A percentile compares a stretch with the other conserved stretches of the same genome.
phyloP scores from a whole-genome alignment of 1,284 basidiomycete species.

The Sporisorium graminicola region DNA sequence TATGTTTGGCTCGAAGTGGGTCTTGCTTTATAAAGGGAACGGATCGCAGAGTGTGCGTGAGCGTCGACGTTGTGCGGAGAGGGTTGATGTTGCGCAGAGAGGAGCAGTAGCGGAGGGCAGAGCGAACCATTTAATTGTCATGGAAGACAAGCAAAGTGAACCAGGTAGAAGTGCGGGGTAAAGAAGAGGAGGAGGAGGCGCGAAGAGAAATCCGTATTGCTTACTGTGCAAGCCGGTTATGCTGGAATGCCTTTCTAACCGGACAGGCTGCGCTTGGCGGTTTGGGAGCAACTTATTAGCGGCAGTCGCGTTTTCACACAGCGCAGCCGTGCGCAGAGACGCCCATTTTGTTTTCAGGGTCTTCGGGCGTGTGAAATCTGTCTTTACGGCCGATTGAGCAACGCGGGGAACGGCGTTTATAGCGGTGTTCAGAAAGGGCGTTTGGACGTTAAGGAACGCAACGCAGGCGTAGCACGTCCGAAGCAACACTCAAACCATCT shows the following conservation, averaged over 20 bases:
- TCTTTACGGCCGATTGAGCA: neutral
- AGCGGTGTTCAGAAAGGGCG: neutral
- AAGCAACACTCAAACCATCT: no score
- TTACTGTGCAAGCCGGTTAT: no score
- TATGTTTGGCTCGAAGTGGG: neutral
- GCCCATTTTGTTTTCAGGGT: no score
- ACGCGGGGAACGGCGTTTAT: conserved; percentile 12
- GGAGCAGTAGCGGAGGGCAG: neutral
- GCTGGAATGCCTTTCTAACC: conserved; percentile 2
- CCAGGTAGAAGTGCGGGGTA: no score
- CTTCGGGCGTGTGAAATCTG: neutral
- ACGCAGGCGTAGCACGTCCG: no score
- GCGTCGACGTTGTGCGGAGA: neutral
- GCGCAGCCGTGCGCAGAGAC: no score
- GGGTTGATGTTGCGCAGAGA: conserved; percentile 6
- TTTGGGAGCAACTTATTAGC: neutral
- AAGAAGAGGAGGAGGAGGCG: no score
- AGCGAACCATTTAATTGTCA: conserved; percentile 9
- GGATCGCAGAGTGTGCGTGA: neutral
- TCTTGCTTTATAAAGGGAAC: no score
- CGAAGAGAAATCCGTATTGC: no score
- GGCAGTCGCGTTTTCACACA: neutral
- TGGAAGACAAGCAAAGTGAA: no score
- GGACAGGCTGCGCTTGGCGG: no score
- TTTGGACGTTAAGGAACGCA: conserved; percentile 12